phyloP scores from a whole-genome alignment of 176 grass and related monocot species.

The Pontederia crassipes region DNA sequence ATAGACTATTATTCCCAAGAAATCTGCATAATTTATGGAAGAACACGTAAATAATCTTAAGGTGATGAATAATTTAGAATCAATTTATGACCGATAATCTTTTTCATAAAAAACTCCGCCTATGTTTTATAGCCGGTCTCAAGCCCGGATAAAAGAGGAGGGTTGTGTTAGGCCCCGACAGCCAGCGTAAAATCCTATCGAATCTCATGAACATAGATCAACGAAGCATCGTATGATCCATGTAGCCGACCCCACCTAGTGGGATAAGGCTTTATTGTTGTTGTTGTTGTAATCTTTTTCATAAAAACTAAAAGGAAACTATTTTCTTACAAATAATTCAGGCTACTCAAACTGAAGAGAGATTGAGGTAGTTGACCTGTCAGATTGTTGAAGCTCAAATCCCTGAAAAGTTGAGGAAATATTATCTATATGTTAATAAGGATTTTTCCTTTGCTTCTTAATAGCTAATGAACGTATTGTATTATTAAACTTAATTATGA shows the following conservation, averaged over 20 bases:
- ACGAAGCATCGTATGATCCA: too few relatives aligned
- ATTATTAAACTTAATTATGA: neutral
- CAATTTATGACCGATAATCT: too few relatives aligned
- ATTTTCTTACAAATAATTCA: conserved; percentile 38
- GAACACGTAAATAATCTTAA: neutral
- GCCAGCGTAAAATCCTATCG: too few relatives aligned
- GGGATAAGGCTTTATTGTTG: too few relatives aligned
- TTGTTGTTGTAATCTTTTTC: neutral
- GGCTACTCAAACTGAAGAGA: conserved; percentile 35
- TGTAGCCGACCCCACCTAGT: too few relatives aligned
- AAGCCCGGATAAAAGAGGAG: too few relatives aligned
- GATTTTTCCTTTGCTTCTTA: neutral
- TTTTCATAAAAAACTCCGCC: too few relatives aligned
- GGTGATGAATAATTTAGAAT: neutral
- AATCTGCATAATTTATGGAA: conserved; percentile 32
- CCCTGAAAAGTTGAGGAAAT: conserved; percentile 24
- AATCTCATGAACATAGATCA: too few relatives aligned
- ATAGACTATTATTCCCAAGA: conserved; percentile 82
- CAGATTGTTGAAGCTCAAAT: conserved; percentile 93
- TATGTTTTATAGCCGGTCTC: too few relatives aligned
- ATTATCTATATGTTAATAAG: too few relatives aligned
- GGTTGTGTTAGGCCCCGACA: too few relatives aligned
- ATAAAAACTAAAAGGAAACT: neutral
- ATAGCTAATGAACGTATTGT: neutral
- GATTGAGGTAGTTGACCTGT: conserved; percentile 49